A percentile compares a stretch with the other conserved stretches of the same genome.
Evolutionary conservation across 2,329 filamentous ascomycete genomes (phyloP).

Genomic region (Scytalidium lignicola): DNA sequence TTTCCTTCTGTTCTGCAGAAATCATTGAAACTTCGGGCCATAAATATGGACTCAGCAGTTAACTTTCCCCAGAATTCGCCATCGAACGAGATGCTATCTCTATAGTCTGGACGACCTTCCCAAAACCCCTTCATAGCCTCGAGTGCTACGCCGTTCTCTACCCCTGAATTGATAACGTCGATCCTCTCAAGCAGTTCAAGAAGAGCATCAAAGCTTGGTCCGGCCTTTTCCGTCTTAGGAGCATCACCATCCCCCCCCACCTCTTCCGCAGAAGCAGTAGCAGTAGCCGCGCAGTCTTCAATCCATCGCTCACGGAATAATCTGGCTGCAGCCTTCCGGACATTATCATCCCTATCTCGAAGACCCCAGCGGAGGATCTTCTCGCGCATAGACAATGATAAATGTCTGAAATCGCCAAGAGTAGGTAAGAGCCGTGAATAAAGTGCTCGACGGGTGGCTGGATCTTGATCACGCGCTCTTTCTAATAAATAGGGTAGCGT

Average conservation of each 20-base stretch:
- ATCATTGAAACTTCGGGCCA: slow-evolving; percentile 89
- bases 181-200: slow-evolving; percentile 90
- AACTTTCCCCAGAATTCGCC: slow-evolving; percentile 76
- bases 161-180: slow-evolving; percentile 84
- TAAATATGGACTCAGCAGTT: slow-evolving; percentile 81
- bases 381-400: slow-evolving; percentile 90
- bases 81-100: slow-evolving; percentile 66
- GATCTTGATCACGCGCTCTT: slow-evolving; percentile 82
- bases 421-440: slow-evolving; percentile 84
- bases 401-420: slow-evolving; percentile 87
- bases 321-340: slow-evolving; percentile 83
- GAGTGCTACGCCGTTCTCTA: slow-evolving; percentile 83
- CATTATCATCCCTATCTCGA: slow-evolving; percentile 87
- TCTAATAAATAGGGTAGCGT: slow-evolving; percentile 87
- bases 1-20: slow-evolving; percentile 75
- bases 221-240: slow-evolving; percentile 42
- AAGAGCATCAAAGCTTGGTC: slow-evolving; percentile 74
- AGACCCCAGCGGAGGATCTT: slow-evolving; percentile 94
- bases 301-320: slow-evolving; percentile 97
- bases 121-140: slow-evolving; percentile 97
- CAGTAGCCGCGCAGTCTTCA: slow-evolving; percentile 77
- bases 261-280: slow-evolving; percentile 30
- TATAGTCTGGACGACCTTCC: slow-evolving; percentile 82
- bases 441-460: slow-evolving; percentile 74
- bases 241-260: slow-evolving; percentile 47